Evolutionary conservation across 169 alveolate genomes (phyloP).

Genomic region (Cryptosporidium andersoni): DNA sequence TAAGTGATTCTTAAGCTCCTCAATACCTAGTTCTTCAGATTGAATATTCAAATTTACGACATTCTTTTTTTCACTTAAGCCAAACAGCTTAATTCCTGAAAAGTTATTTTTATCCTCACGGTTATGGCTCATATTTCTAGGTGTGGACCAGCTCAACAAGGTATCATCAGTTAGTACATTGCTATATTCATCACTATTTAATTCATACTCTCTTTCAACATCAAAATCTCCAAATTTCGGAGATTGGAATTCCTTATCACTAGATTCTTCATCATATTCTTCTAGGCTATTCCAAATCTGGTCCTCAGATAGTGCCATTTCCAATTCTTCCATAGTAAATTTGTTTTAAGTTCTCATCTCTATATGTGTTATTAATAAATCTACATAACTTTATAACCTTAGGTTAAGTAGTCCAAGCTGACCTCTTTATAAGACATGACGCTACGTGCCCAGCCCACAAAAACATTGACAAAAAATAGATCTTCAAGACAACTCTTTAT

Average conservation of each 20-base stretch:
- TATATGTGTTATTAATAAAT: background rate
- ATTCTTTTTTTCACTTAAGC: background rate
- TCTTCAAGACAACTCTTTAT: background rate
- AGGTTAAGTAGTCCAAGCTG: conserved; percentile 36
- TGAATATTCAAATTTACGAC: background rate
- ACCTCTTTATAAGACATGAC: conserved; percentile 70
- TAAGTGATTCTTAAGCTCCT: no score
- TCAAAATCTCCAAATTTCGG: conserved; percentile 58
- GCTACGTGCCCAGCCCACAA: conserved; percentile 9
- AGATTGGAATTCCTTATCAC: conserved; percentile 45
- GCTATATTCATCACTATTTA: conserved; percentile 10
- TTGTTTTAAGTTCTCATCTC: background rate
- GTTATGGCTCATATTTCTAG: no score
- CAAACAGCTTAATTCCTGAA: no score
- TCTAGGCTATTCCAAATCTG: background rate
- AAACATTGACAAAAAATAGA: background rate
- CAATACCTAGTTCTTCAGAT: no score
- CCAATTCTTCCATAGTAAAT: background rate
- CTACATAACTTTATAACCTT: background rate
- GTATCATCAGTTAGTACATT: background rate
- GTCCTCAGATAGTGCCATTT: background rate
- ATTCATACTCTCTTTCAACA: background rate
- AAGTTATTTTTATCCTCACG: no score
- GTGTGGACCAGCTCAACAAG: background rate
- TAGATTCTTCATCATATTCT: conserved; percentile 23